Base-by-base conservation (phyloP, 208 protist genomes). In the Endotrypanum monterogeii region DNA sequence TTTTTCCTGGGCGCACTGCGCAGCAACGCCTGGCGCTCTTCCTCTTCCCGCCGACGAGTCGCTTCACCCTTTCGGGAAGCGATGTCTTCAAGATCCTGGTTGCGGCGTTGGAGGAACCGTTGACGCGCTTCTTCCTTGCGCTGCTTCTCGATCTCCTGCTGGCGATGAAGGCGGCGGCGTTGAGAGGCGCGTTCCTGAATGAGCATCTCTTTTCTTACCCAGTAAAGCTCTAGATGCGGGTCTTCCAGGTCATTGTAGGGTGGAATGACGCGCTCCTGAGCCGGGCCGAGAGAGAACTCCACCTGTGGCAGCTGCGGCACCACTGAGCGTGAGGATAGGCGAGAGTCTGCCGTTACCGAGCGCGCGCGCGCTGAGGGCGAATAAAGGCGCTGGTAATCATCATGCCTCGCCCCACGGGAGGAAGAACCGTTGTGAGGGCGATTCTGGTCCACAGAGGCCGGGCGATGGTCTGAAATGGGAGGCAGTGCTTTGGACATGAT, bases 241-340 rank as follows among this genome's bases (percentile, higher is more conserved):
- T 95, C 90, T 46, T 95, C 90, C 6, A 95, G 80, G 76, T 95
- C 90, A 67, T 95, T 95, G 86, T 95, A 95, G 37, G 85, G 79
- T 9, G 90, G 90, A 50, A 95, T 82, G 18, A 66, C 76, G 55
- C 84, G 85, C 52, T 95, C 88, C 75, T 91, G 78, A 46, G 91
- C 67, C 0, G 90, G 90, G 20, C 90, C 90, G 2, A 95, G 87
- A 0, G 87, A 84, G 79, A 95, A 95, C 58, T 93, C 86, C 18
- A 93, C 78, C 56, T 80, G 85, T 18, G 85, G 85, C 66, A 89
- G 74, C 44, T 73, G 74, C 2, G 76, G 67, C 51, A 87, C 44
- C 25, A 74, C 76, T 55, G 72, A n/a, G 18, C 67, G 28, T 41
- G 23, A 25, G 6, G 60, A 58, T 44, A 74, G 58, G 11, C 62